These are phyloP conservation scores for Phlyctochytrium planicorne DNA, from an alignment of 192 early-diverging fungal species.

Conservation along the genomic window DNA sequence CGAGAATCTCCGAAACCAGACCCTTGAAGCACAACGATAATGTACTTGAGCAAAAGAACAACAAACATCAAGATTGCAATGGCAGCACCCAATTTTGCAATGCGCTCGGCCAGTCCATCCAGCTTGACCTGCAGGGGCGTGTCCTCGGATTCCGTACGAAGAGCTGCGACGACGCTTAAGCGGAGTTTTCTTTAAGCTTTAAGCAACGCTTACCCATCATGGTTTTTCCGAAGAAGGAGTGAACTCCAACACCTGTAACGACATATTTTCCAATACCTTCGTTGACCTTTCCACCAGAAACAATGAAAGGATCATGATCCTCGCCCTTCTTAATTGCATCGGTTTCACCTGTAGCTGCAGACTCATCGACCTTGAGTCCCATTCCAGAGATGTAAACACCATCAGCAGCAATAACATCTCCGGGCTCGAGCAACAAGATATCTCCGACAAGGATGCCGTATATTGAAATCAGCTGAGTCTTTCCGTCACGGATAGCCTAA, in stretches of 20 bases:
- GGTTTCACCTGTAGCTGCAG: constrained; percentile 89
- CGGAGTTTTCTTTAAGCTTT: not conserved
- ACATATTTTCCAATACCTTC: constrained; percentile 88
- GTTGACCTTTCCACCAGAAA: constrained; percentile 89
- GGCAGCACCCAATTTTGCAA: constrained; percentile 88
- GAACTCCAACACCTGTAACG: constrained; percentile 77
- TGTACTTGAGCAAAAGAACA: constrained; percentile 82
- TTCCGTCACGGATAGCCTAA: constrained; percentile 66
- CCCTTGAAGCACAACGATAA: constrained; percentile 44
- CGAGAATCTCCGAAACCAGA: constrained; percentile 13
- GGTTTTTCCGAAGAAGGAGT: constrained; percentile 86
- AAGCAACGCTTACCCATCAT: constrained; percentile 79
- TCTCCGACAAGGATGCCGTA: constrained; percentile 90
- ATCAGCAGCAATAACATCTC: constrained; percentile 91
- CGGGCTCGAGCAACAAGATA: constrained; percentile 81
- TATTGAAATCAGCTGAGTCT: constrained; percentile 71
- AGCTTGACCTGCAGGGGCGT: constrained; percentile 96
- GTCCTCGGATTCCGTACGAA: constrained; percentile 64
- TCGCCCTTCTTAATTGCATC: constrained; percentile 79
- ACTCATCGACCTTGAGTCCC: constrained; percentile 87
- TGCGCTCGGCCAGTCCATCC: constrained; percentile 83
- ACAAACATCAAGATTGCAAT: constrained; percentile 87
- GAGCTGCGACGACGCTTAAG: too few species aligned
- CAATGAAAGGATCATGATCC: constrained; percentile 74
- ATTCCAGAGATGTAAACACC: constrained; percentile 80